Evolutionary conservation across 176 grass and related monocot species (phyloP).

Genomic region (Phyllostachys edulis): DNA sequence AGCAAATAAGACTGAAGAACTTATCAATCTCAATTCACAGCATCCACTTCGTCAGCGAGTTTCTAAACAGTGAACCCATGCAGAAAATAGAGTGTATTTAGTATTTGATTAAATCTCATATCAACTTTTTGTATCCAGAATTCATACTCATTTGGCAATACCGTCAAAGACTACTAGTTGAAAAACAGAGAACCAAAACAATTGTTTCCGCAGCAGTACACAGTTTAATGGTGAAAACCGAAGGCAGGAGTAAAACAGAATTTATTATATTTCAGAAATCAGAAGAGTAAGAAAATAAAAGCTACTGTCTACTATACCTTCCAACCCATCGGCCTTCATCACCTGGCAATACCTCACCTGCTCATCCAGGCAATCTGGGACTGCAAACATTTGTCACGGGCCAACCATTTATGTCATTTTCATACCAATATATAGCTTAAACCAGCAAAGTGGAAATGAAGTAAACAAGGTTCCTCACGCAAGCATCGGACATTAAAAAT

Average conservation of each 20-base stretch:
- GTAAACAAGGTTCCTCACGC: not conserved
- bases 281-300: not conserved
- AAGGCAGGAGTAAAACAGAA: not conserved
- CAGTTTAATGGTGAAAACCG: not conserved
- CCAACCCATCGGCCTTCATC: not conserved
- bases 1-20: not conserved
- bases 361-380: not conserved
- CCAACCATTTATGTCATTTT: not conserved
- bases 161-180: not conserved
- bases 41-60: not conserved
- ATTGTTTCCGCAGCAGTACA: not conserved
- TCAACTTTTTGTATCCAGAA: not conserved
- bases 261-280: constrained; percentile 4
- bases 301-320: not conserved
- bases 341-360: not conserved
- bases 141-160: not conserved
- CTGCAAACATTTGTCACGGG: not conserved
- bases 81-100: not conserved
- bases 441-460: constrained; percentile 4
- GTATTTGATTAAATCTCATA: not conserved
- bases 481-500: not conserved
- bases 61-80: not conserved
- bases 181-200: not conserved
- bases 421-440: not conserved
- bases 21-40: not conserved